Evolutionary conservation across 1,139 yeast genomes (phyloP), one percentile per base, ranked within the genome.

Genomic region (Suhomyces bokatorum): DNA sequence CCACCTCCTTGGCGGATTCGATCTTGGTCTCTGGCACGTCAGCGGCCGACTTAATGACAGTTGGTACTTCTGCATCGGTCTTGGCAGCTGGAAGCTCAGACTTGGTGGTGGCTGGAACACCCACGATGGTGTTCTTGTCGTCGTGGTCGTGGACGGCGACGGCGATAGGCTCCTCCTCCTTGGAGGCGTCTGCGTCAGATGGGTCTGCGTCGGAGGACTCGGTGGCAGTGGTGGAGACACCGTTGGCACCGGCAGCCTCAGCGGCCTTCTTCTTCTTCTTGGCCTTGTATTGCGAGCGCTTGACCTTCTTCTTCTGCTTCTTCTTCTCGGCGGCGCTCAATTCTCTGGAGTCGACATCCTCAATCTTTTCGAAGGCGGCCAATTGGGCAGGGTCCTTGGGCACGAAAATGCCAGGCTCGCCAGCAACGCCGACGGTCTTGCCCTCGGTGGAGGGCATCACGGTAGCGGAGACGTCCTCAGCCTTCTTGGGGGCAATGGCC

Each of bases 391-490:
- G 58, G 53, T 67, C 72, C 47, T 63, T 57, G 35, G 78, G 77
- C 44, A 74, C 57, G 36, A 59, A 63, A 42, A 74, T 64, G 43
- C 87, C 87, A 32, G 87, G 84, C 61, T 81, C 87, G 32, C 86
- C 86, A 39, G 69, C 54, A 35, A 77, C 59, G 13, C 73, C 62
- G 35, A 66, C 64, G 50, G 79, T 81, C 43, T 66, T 51, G 31
- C 73, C 76, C 54, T 79, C 85, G 24, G 65, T 50, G 13, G 77
- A 66, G 40, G 87, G 85, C 68, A 80, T 54, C 14, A 80, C 86
- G n/a, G 84, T 77, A 41, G 84, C 66, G 40, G 66, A 66, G 33
- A 69, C 57, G 14, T 62, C 70, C 16, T 20, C 32, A 12, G 34
- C 22, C 12, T 20, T 20, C 24, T 20, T 20, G 24, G 35, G 14